Evolutionary conservation across 805 yeast species (phyloP), one percentile per base, ranked within the genome.

Genomic region (Ascoidea tarda): DNA sequence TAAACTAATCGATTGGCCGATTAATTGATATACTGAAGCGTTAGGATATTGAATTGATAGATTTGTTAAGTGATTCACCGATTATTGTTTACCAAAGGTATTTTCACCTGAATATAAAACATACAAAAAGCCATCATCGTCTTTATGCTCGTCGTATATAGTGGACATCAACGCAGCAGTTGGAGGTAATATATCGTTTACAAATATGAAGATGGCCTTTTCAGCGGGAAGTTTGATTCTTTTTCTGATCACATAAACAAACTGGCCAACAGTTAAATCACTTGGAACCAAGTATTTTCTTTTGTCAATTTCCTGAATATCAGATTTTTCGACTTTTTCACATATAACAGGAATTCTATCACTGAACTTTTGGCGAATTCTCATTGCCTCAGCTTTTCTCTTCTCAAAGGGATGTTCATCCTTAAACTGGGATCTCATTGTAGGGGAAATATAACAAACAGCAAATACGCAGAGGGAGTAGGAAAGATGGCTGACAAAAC

Each of bases 91-190:
- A 16, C 99, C 99, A 72, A 93, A 93, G 5, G 99, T 93, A 71
- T 93, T 93, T 70, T 93, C 99, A 50, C 99, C 98, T 5, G 96
- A 87, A 72, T 91, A 91, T 58, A 95, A 79, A 58, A 93, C 91
- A 70, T 93, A 93, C 64, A 93, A 79, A 69, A 93, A 93, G 45
- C 99, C 99, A 67, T 93, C 99, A 64, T 91, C 91, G 66, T 93
- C 99, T 71, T 89, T 89, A 70, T 93, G 96, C 68, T 93, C 97
- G 63, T 90, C 95, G 65, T 93, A 93, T 58, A 93, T 85, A 31
- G 93, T 78, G 61, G 95, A 84, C 93, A 93, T 88, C 59, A 93
- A 77, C 16, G 98, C 96, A 21, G 98, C 97, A 2, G 99, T 93
- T 49, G 98, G 98, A 8, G 99, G 99, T 60, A 93, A 77, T 53